A percentile compares a stretch with the other conserved stretches of the same genome.
phyloP scores from a whole-genome alignment of 768 basidiomycete species.

The Hemileccinum rubropunctum region DNA sequence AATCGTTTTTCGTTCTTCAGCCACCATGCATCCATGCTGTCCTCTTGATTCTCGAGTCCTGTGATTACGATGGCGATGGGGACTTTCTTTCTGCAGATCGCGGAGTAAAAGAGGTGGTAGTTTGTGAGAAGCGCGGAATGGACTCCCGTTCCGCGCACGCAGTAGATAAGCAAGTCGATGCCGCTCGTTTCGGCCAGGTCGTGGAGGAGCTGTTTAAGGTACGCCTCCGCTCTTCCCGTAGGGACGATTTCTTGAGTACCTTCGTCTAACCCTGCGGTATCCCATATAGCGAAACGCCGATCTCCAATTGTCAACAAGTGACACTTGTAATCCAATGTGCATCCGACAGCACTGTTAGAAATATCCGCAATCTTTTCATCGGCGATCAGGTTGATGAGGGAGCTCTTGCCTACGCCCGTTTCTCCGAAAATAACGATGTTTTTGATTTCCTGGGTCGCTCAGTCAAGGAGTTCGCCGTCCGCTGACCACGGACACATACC shows the following conservation, averaged over 20 bases:
- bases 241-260: conserved; percentile 20
- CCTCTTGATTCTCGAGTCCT: conserved; percentile 36
- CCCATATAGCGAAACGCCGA: conserved; percentile 21
- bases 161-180: conserved; percentile 27
- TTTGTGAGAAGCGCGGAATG: conserved; percentile 27
- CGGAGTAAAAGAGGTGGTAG: conserved; percentile 38
- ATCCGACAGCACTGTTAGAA: conserved; percentile 22
- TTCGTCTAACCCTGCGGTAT: conserved; percentile 26
- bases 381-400: conserved; percentile 22
- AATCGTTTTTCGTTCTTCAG: conserved; percentile 25
- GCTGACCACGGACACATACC: conserved; percentile 4
- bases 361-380: conserved; percentile 8
- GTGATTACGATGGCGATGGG: conserved; percentile 39
- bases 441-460: conserved; percentile 6
- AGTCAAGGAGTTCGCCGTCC: neutral
- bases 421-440: conserved; percentile 22
- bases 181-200: conserved; percentile 10
- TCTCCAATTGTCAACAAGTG: conserved; percentile 8
- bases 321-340: conserved; percentile 11
- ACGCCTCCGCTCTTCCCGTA: conserved; percentile 21
- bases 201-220: conserved; percentile 29
- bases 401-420: conserved; percentile 24
- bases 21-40: conserved; percentile 33
- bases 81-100: conserved; percentile 38
- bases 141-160: conserved; percentile 25